Percentiles rank a stretch among this genome's conserved stretches.
Conservation (phyloP, 1,284 basidiomycete genomes). For the Malassezia slooffiae region DNA sequence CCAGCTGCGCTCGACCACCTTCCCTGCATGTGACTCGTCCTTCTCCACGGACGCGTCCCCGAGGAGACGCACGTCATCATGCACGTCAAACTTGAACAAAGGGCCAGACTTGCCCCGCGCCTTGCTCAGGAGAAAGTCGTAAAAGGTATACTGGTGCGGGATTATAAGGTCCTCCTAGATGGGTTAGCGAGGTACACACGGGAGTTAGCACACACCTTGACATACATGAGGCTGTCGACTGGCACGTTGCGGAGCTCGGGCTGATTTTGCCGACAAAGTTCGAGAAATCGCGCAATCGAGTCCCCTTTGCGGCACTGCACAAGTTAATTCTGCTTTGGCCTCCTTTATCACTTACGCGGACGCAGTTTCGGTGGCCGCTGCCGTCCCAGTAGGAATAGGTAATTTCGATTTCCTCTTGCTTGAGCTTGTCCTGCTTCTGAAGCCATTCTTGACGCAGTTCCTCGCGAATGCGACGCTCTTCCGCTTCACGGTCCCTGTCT, state of each 20-base stretch:
- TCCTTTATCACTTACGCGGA: constrained; percentile 56
- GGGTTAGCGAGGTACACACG: too few relatives aligned
- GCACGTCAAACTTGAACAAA: constrained; percentile 96
- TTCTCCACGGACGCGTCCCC: constrained; percentile 91
- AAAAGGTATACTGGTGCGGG: constrained; percentile 84
- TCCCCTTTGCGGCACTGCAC: constrained; percentile 94
- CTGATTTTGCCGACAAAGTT: constrained; percentile 83
- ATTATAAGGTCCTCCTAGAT: constrained; percentile 33
- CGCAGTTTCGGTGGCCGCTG: constrained; percentile 85
- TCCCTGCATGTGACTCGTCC: constrained; percentile 91
- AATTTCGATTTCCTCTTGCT: constrained; percentile 78
- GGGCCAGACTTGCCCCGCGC: constrained; percentile 95
- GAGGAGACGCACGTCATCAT: constrained; percentile 91
- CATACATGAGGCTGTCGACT: constrained; percentile 95
- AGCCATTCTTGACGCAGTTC: constrained; percentile 82
- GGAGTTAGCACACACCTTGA: constrained; percentile 71
- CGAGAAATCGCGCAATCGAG: constrained; percentile 72
- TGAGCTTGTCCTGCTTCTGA: constrained; percentile 71
- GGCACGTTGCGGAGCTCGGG: constrained; percentile 77
- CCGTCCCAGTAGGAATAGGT: constrained; percentile 98
- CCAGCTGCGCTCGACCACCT: constrained; percentile 87
- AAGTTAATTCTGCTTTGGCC: too few relatives aligned
- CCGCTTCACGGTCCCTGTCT: constrained; percentile 86
- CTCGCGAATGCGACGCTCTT: constrained; percentile 76
- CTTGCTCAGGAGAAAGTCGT: constrained; percentile 96